Evolutionary conservation across 108 stramenopile species (phyloP), one percentile per base, ranked within the genome.

Genomic region (Conticribra weissflogii): DNA sequence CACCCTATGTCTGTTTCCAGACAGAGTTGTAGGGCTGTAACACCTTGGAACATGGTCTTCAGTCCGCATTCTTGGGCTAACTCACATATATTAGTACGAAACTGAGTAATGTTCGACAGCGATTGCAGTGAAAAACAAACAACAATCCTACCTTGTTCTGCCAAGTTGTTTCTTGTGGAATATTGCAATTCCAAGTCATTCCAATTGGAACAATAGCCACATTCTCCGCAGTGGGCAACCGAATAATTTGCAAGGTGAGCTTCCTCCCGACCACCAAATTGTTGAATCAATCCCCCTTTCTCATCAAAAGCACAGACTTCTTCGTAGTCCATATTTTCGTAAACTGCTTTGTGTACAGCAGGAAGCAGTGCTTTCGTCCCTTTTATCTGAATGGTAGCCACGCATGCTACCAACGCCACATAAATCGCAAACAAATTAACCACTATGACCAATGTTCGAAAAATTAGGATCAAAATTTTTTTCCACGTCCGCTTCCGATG

Each of bases 141-240:
- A n/a, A n/a, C n/a, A n/a, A n/a, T n/a, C 36, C 8, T 9, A 41
- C 36, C 36, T 5, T 47, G 24, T 34, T 49, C 14, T 27, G 70
- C 62, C 36, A 78, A 53, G 1, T 54, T 52, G 5, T 65, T 69
- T 25, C 61, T 17, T 19, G 76, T 78, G 15, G 56, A 51, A n/a
- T 36, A 61, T 31, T 71, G 54, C 17, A 78, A 27, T n/a, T 52
- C 48, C 28, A 78, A 34, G 53, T 78, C 63, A 65, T 50, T 53
- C 75, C 68, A 70, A 15, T 44, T 63, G 19, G 70, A 71, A 31
- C 76, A 78, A 31, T 58, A 53, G 0, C 63, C 69, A 53, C 76
- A 78, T 25, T 59, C 46, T 17, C 76, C 76, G 44, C 76, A 78
- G 45, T 78, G 76, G 28, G 55, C 76, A 36, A 78, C 48, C 25